phyloP scores from a whole-genome alignment of 164 flowering plant species.

The Protea cynaroides region DNA sequence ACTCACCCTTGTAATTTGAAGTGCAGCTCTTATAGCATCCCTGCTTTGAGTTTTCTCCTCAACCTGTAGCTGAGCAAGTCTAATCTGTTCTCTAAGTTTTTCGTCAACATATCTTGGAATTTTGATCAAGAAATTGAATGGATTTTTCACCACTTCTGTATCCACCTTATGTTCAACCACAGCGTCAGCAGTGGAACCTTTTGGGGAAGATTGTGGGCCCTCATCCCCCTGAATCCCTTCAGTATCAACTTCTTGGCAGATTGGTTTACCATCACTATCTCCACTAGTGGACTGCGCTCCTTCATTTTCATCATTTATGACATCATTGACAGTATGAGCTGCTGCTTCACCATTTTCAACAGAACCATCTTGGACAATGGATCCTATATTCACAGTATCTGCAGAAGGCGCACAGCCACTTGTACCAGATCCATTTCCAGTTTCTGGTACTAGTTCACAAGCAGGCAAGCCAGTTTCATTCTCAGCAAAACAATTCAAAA shows the following conservation, averaged over 20 bases:
- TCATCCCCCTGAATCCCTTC: constrained; percentile 10
- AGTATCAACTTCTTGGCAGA: constrained; percentile 5
- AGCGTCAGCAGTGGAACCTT: constrained; percentile 20
- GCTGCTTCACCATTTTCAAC: constrained; percentile 11
- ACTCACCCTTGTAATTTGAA: constrained; percentile 47
- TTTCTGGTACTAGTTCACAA: background rate
- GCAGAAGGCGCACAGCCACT: background rate
- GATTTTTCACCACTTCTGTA: constrained; percentile 31
- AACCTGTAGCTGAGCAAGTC: constrained; percentile 44
- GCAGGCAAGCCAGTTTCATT: background rate
- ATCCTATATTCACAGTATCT: background rate
- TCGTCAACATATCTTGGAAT: constrained; percentile 63
- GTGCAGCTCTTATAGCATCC: constrained; percentile 46
- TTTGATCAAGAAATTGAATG: constrained; percentile 46
- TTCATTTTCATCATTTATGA: constrained; percentile 15
- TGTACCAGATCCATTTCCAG: background rate
- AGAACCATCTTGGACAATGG: background rate
- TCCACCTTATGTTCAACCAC: constrained; percentile 25
- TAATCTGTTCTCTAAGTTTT: constrained; percentile 45
- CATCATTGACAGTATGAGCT: constrained; percentile 4
- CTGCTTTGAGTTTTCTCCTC: constrained; percentile 55
- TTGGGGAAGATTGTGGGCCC: constrained; percentile 14
- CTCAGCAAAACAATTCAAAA: background rate
- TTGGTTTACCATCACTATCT: constrained; percentile 8
- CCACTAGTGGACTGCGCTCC: background rate